Conservation (phyloP, 2,329 filamentous ascomycete genomes). For the Cylindrodendrum hubeiense region DNA sequence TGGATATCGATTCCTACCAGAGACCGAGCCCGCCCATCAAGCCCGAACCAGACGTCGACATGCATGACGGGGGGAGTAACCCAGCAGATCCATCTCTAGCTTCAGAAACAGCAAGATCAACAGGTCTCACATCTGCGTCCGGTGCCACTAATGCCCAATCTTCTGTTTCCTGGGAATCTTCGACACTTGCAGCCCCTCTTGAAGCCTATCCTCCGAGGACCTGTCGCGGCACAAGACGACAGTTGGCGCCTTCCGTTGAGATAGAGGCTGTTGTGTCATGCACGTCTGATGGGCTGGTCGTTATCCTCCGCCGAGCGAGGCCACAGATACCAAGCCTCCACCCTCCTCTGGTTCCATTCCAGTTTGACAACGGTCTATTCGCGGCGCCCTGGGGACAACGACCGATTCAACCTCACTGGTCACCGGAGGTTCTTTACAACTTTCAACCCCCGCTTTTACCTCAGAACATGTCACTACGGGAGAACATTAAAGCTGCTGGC, state of each 20-base stretch:
- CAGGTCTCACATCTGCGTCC: constrained; percentile 17
- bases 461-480: constrained; percentile 59
- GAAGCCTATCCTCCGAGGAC: constrained; percentile 13
- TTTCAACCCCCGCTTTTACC: constrained; percentile 52
- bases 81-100: constrained; percentile 22
- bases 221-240: constrained; percentile 18
- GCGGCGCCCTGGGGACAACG: constrained; percentile 84
- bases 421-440: constrained; percentile 48
- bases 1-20: constrained; percentile 55
- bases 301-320: constrained; percentile 80
- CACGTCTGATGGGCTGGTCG: constrained; percentile 88
- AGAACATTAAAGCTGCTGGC: constrained; percentile 59
- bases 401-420: constrained; percentile 66
- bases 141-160: constrained; percentile 24
- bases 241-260: constrained; percentile 67
- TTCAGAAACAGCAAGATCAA: constrained; percentile 32
- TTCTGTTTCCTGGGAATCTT: constrained; percentile 35
- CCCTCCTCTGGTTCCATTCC: constrained; percentile 58
- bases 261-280: constrained; percentile 93
- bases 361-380: constrained; percentile 74
- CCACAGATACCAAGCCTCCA: constrained; percentile 74
- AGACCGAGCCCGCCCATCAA: constrained; percentile 49
- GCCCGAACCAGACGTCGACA: constrained; percentile 49
- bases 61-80: constrained; percentile 24
- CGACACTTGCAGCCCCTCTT: constrained; percentile 1